Base-by-base conservation (phyloP, 176 grass and related monocot genomes). In the Hordeum marinum region DNA sequence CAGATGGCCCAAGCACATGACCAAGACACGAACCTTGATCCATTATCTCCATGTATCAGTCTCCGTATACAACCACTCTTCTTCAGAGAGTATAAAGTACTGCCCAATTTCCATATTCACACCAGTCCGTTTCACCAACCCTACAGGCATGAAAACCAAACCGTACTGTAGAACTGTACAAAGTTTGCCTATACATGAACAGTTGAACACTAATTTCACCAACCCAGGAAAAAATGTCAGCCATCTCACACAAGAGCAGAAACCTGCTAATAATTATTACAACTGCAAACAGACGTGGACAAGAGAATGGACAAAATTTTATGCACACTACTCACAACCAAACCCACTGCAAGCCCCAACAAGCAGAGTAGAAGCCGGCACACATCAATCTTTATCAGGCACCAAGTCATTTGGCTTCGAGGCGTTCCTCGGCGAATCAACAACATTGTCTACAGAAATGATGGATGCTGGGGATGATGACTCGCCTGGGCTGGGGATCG, bases 301-400 rank as follows among this genome's bases (percentile, higher is more conserved):
- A 72, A 63, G 72, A 72, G 21, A 89, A 80, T 50, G 87, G 62
- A 69, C 52, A 83, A 78, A 83, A 86, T 21, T 45, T n/a, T 72
- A 86, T 78, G 73, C 79, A 86, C 88, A 83, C 41, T n/a, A 21
- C 17, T 81, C 63, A 72, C 63, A 77, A 72, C 23, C 41, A 64
- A 59, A 58, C 58, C 71, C 82, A 3, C 2, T 73, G 42, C 68
- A 78, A 57, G 15, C 20, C 72, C 63, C 57, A 27, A 83, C 37
- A 78, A 83, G 55, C 43, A 75, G 25, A 27, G 71, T 34, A 76
- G 7, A 4, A 46, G 32, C 9, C n/a, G 0, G 45, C 46, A 67
- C 15, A 18, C 20, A 5, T 89, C 76, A 83, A 46, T 76, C 50
- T 37, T 75, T 62, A 15, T 68, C 65, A 70, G 83, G 41, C 25